Conservation (phyloP, 106 monocot genomes). For the Phalaenopsis equestris region DNA sequence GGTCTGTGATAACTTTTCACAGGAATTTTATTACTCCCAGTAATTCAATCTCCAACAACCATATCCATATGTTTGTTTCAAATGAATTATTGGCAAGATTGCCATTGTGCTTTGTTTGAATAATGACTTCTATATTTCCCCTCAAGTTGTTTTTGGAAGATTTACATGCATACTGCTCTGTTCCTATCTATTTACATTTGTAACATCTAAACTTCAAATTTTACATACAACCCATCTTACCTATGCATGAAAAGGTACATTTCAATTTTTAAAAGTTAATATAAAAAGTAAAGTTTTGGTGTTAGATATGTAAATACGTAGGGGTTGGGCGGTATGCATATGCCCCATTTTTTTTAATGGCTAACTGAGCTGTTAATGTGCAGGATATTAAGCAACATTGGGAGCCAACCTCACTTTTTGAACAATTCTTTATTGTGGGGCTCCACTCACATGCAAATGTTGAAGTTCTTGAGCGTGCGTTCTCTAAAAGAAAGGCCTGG, state of each 20-base stretch:
- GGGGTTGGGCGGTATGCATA: too few relatives aligned
- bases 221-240: too few relatives aligned
- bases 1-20: neutral
- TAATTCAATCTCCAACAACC: neutral
- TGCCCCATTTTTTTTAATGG: neutral
- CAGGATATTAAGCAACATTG: constrained; percentile 55
- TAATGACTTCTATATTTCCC: neutral
- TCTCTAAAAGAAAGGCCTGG: constrained; percentile 71
- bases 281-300: too few relatives aligned
- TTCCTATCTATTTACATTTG: too few relatives aligned
- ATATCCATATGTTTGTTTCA: neutral
- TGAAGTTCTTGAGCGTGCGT: constrained; percentile 68
- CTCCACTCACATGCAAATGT: constrained; percentile 86
- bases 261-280: too few relatives aligned
- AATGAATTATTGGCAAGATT: neutral
- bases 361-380: constrained; percentile 1
- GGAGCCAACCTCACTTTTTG: constrained; percentile 73
- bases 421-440: constrained; percentile 86
- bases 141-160: neutral
- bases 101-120: neutral
- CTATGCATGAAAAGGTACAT: too few relatives aligned
- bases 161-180: too few relatives aligned
- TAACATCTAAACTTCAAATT: too few relatives aligned
- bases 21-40: neutral
- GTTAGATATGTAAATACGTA: too few relatives aligned